Evolutionary conservation across 108 stramenopile genomes (phyloP).

Genomic region (Schizochytrium sp.): DNA sequence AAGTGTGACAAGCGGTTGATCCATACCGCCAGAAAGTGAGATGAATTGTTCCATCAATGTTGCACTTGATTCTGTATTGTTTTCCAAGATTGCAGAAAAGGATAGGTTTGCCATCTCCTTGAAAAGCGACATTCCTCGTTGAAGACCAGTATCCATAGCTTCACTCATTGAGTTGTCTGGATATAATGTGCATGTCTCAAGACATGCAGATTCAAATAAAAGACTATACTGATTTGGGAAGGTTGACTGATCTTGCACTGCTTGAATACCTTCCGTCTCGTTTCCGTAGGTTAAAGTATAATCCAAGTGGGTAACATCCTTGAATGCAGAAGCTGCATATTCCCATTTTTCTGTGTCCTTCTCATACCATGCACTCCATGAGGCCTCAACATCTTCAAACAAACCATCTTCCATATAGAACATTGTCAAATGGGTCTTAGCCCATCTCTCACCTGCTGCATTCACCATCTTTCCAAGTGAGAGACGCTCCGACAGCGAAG

Average conservation of each 20-base stretch:
- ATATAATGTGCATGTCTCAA: neutral
- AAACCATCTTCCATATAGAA: neutral
- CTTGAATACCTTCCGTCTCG: neutral
- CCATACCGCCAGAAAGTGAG: neutral
- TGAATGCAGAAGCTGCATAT: neutral
- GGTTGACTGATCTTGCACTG: neutral
- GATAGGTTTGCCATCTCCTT: neutral
- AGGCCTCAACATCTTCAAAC: neutral
- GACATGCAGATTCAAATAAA: neutral
- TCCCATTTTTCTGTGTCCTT: neutral
- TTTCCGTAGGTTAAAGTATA: neutral
- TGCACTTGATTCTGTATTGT: neutral
- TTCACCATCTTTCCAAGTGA: slow-evolving; percentile 6
- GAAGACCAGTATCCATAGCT: neutral
- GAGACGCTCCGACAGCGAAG: neutral
- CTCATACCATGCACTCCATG: neutral
- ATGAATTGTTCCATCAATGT: neutral
- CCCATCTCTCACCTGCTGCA: neutral
- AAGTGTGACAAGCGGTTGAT: neutral
- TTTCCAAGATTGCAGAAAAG: neutral
- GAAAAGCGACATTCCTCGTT: neutral
- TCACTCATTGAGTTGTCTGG: neutral
- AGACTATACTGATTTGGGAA: slow-evolving; percentile 23
- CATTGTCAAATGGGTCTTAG: neutral
- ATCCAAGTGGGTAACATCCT: neutral